Conservation (phyloP, 73 alveolate species). For the Uronychia binucleata region DNA sequence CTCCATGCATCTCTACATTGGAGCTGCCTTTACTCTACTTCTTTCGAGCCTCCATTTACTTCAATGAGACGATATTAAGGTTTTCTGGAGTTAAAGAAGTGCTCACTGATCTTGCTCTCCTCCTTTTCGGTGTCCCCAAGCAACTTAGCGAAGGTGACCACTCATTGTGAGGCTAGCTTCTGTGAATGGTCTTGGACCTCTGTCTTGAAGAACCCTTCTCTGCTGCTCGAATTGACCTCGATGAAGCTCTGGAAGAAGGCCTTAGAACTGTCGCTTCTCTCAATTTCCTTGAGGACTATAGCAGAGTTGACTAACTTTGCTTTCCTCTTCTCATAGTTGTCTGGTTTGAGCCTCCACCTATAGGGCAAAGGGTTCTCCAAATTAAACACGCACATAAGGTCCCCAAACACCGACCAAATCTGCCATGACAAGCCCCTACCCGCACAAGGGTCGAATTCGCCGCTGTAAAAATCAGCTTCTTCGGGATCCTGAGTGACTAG, state of each 20-base stretch:
- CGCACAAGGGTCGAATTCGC: not conserved
- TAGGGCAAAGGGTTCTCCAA: slow-evolving; percentile 24
- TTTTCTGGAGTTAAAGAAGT: too few relatives aligned
- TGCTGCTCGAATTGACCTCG: not conserved
- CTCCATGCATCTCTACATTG: too few relatives aligned
- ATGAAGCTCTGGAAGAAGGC: too few relatives aligned
- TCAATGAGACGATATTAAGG: not conserved
- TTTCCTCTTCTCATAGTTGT: not conserved
- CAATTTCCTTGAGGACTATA: slow-evolving; percentile 3
- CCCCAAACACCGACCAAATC: slow-evolving; percentile 19
- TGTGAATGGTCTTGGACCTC: not conserved
- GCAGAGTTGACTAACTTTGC: not conserved
- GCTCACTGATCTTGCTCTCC: slow-evolving; percentile 6
- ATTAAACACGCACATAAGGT: slow-evolving; percentile 7
- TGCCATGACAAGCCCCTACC: too few relatives aligned
- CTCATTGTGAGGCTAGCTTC: not conserved
- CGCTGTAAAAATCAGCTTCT: not conserved
- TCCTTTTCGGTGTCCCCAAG: not conserved
- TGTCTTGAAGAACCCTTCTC: not conserved
- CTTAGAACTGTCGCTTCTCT: not conserved
- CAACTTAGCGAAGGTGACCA: not conserved
- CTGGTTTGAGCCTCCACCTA: slow-evolving; percentile 8
- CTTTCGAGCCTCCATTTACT: slow-evolving; percentile 10
- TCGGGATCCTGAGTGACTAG: slow-evolving; percentile 4
- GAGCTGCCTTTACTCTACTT: too few relatives aligned